These are phyloP conservation scores for Fusarium zealandicum DNA, from an alignment of 2,329 filamentous ascomycete species.

Conservation along the genomic window DNA sequence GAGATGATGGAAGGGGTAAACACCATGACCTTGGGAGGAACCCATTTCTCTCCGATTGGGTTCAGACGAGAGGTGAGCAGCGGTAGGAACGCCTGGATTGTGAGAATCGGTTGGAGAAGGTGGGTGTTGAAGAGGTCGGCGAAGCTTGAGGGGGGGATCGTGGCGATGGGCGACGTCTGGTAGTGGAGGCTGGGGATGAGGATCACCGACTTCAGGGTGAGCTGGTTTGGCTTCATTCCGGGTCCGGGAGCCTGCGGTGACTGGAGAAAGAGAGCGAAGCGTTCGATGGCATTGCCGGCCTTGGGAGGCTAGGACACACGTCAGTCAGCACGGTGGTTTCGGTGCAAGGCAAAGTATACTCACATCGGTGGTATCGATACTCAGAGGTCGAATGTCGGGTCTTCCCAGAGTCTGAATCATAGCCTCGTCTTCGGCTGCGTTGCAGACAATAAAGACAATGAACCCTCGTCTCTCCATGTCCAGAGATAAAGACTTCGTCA, in stretches of 20 bases:
- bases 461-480: slow-evolving; percentile 93
- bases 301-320: slow-evolving; percentile 64
- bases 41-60: slow-evolving; percentile 57
- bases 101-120: slow-evolving; percentile 86
- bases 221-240: slow-evolving; percentile 76
- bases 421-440: slow-evolving; percentile 83
- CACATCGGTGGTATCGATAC: slow-evolving; percentile 83
- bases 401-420: slow-evolving; percentile 78
- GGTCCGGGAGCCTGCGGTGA: slow-evolving; percentile 78
- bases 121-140: slow-evolving; percentile 93
- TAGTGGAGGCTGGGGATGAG: slow-evolving; percentile 84
- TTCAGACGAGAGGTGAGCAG: slow-evolving; percentile 70
- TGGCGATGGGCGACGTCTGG: slow-evolving; percentile 83
- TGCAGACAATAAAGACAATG: slow-evolving; percentile 90
- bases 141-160: slow-evolving; percentile 82
- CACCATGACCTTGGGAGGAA: slow-evolving; percentile 73
- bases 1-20: slow-evolving; percentile 82
- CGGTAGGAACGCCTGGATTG: slow-evolving; percentile 87
- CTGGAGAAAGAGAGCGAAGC: slow-evolving; percentile 75
- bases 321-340: slow-evolving; percentile 12
- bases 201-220: slow-evolving; percentile 80
- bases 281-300: slow-evolving; percentile 72
- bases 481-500: slow-evolving; percentile 81
- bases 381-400: slow-evolving; percentile 81
- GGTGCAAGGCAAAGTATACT: slow-evolving; percentile 42